phyloP scores from a whole-genome alignment of 2,329 filamentous ascomycete species.

The Teratosphaeria epicoccoides region DNA sequence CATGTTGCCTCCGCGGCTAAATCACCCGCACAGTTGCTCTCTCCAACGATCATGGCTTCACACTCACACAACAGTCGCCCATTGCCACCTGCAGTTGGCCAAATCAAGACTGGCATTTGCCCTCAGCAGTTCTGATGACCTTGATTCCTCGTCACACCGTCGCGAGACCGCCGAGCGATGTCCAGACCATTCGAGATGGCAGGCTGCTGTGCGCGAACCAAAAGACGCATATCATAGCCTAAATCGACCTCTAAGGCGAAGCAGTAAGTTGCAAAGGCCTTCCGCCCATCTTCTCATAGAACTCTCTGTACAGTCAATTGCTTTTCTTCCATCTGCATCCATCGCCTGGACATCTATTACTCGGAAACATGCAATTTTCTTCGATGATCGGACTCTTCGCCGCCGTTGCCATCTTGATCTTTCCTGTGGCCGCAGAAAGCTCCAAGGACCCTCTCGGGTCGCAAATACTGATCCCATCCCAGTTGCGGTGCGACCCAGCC shows the following conservation, averaged over 20 bases:
- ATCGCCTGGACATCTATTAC: background rate
- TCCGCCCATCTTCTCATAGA: too few relatives aligned
- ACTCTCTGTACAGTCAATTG: too few relatives aligned
- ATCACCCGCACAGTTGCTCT: background rate
- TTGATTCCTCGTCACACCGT: background rate
- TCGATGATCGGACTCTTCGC: background rate
- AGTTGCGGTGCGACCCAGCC: background rate
- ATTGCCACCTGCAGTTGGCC: background rate
- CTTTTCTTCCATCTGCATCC: background rate
- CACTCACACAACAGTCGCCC: background rate
- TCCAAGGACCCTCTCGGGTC: background rate
- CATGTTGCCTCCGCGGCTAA: background rate
- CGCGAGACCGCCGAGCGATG: background rate
- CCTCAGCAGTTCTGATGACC: too few relatives aligned
- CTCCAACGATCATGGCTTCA: background rate
- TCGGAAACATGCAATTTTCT: background rate
- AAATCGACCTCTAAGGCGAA: background rate
- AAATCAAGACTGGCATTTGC: background rate
- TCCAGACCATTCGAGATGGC: background rate
- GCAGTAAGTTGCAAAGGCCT: background rate
- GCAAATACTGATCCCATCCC: background rate
- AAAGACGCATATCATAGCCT: background rate
- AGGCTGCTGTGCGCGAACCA: background rate
- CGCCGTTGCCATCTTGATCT: background rate
- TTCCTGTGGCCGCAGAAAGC: background rate